Evolutionary conservation across 345 rosid species (phyloP).

Genomic region (Lumnitzera littorea): DNA sequence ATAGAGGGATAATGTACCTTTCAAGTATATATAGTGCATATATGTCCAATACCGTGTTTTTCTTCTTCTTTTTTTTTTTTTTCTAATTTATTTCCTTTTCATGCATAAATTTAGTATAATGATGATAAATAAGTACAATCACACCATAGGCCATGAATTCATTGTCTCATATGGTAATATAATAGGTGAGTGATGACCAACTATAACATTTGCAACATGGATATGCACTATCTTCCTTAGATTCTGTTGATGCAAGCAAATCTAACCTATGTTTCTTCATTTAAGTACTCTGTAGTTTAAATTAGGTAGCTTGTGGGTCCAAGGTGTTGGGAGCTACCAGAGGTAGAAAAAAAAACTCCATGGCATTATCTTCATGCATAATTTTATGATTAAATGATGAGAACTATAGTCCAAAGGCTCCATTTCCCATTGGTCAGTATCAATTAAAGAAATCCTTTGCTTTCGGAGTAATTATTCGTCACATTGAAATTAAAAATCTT

Average conservation of each 20-base stretch:
- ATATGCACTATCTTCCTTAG: neutral
- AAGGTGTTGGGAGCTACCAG: slow-evolving; percentile 5
- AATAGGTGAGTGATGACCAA: too few species aligned
- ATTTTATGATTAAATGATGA: too few species aligned
- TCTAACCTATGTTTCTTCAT: neutral
- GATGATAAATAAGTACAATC: too few species aligned
- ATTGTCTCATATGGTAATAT: too few species aligned
- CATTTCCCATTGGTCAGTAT: slow-evolving; percentile 1
- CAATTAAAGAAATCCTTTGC: slow-evolving; percentile 9
- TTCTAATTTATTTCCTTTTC: too few species aligned
- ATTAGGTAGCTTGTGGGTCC: slow-evolving; percentile 3
- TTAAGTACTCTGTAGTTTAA: neutral
- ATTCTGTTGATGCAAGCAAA: slow-evolving; percentile 3
- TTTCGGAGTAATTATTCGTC: slow-evolving; percentile 3
- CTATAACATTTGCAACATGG: too few species aligned
- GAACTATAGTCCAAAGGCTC: neutral
- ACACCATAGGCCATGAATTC: too few species aligned
- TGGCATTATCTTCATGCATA: too few species aligned
- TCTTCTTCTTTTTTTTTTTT: neutral
- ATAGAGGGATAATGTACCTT: too few species aligned
- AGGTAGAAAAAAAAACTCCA: slow-evolving; percentile 1
- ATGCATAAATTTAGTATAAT: too few species aligned
- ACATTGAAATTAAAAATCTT: neutral
- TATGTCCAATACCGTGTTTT: too few species aligned
- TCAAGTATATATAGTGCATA: too few species aligned